These are phyloP conservation scores for Sextonia rubra DNA, from an alignment of 164 flowering plant species.

Conservation along the genomic window DNA sequence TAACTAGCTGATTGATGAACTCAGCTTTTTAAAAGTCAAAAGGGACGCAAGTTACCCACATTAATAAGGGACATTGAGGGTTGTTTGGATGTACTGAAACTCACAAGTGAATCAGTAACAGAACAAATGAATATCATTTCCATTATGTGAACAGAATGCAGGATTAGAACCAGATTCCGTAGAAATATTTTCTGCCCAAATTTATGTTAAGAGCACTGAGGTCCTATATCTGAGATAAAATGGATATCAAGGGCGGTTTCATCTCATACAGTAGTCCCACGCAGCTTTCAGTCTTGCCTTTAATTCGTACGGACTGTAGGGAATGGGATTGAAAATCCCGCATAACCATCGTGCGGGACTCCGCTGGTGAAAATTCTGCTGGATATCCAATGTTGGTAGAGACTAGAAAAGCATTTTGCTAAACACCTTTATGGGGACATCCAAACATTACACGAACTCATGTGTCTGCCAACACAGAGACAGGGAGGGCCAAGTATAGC, in stretches of 20 bases:
- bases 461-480: background rate
- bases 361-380: too few relatives aligned
- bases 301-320: too few relatives aligned
- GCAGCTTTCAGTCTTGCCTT: background rate
- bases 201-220: background rate
- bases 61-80: background rate
- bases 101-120: background rate
- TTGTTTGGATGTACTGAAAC: background rate
- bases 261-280: background rate
- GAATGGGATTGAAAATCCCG: too few relatives aligned
- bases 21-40: background rate
- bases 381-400: too few relatives aligned
- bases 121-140: background rate
- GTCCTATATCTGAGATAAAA: background rate
- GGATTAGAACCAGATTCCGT: background rate
- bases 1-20: background rate
- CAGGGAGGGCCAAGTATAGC: background rate
- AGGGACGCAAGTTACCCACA: background rate
- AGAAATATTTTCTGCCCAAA: background rate
- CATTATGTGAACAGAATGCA: background rate
- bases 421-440: background rate
- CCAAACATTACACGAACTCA: background rate
- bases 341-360: too few relatives aligned
- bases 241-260: background rate
- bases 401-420: background rate